Conservation (phyloP, 306 rosid genomes). For the Rosa multiflora region DNA sequence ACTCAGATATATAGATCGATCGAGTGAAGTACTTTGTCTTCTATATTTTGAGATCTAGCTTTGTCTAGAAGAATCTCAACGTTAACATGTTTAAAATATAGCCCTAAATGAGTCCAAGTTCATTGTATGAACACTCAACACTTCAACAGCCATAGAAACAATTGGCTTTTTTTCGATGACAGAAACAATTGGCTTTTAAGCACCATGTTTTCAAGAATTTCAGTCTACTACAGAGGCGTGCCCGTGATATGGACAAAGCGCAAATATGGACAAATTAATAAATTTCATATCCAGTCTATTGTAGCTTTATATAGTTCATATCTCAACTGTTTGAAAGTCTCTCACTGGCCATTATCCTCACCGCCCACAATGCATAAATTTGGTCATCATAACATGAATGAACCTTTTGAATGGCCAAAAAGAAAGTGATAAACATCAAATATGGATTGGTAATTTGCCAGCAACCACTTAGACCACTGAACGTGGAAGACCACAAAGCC, state of each 20-base stretch:
- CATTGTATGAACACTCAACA: neutral
- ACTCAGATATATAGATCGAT: too few relatives aligned
- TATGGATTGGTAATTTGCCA: neutral
- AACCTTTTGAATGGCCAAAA: neutral
- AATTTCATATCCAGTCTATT: neutral
- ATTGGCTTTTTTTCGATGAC: neutral
- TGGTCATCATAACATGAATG: neutral
- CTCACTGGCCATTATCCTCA: neutral
- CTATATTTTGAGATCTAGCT: neutral
- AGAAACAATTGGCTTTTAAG: neutral
- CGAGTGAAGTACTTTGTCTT: neutral
- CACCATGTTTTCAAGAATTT: neutral
- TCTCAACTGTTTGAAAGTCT: neutral
- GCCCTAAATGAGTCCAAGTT: neutral
- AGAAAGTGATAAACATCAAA: neutral
- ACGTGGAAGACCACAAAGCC: neutral
- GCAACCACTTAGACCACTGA: neutral
- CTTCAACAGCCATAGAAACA: neutral
- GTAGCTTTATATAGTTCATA: neutral
- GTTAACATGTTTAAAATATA: neutral
- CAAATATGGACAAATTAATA: neutral
- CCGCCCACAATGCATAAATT: neutral
- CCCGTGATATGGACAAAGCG: neutral
- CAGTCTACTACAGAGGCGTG: neutral
- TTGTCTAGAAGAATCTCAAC: neutral